Percentiles rank a stretch among this genome's conserved stretches.
These are phyloP conservation scores for Waitea zeae DNA, from an alignment of 1,284 basidiomycete species.

Conservation along the genomic window DNA sequence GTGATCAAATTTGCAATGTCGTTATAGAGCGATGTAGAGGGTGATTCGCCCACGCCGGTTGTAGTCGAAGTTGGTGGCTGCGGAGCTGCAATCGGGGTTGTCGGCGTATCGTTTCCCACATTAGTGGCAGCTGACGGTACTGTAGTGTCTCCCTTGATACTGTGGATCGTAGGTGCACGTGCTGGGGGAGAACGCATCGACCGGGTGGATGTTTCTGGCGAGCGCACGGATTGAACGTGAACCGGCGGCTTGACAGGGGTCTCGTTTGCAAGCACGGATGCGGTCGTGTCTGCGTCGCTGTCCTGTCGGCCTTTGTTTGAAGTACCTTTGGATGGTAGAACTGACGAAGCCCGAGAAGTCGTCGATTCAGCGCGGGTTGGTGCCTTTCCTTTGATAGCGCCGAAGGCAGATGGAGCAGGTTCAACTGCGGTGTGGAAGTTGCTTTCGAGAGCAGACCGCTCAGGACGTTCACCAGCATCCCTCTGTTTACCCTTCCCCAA, in stretches of 20 bases:
- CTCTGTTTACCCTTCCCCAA: constrained; percentile 41
- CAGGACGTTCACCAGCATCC: too few species aligned
- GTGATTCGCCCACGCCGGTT: constrained; percentile 9
- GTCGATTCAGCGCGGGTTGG: constrained; percentile 7
- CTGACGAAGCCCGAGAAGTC: too few species aligned
- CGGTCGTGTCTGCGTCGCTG: constrained; percentile 35
- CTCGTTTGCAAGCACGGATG: constrained; percentile 30
- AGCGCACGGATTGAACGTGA: constrained; percentile 23
- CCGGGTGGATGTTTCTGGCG: not conserved
- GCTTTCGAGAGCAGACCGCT: too few species aligned
- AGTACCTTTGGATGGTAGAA: too few species aligned
- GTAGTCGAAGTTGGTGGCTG: constrained; percentile 28
- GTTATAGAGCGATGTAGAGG: constrained; percentile 30
- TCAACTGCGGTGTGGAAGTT: too few species aligned
- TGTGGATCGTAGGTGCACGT: not conserved
- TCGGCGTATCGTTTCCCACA: not conserved
- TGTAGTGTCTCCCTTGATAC: not conserved
- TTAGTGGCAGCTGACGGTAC: not conserved
- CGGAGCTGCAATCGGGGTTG: constrained; percentile 25
- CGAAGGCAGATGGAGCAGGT: too few species aligned
- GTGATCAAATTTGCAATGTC: constrained; percentile 46
- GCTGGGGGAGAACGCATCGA: not conserved
- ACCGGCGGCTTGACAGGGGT: constrained; percentile 40
- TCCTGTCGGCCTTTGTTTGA: constrained; percentile 11
- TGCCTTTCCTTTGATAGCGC: too few species aligned